phyloP scores from a whole-genome alignment of 352 stramenopile genomes.

The Phytopythium ostracodes region DNA sequence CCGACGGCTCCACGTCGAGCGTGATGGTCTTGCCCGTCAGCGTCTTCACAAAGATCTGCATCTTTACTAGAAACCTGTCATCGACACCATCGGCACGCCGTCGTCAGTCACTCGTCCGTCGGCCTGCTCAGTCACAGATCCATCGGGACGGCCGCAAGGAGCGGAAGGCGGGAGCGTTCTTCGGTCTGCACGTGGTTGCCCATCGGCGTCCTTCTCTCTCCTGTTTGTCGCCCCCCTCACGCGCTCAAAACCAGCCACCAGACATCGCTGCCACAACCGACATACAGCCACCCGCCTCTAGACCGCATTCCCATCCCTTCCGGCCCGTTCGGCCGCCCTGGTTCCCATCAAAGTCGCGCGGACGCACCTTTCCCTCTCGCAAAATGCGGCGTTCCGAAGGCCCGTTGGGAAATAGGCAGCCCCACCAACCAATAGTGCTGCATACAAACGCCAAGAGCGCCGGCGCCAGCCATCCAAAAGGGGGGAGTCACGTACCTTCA shows the following conservation, averaged over 20 bases:
- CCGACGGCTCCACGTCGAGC: conserved; percentile 95
- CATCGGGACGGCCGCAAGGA: not conserved
- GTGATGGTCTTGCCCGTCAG: conserved; percentile 97
- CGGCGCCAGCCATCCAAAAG: conserved; percentile 5
- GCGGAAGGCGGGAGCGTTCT: not conserved
- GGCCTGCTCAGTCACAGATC: not conserved
- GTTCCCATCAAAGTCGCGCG: conserved; percentile 1
- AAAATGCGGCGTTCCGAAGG: conserved; percentile 24
- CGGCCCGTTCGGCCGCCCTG: not conserved
- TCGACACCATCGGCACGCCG: conserved; percentile 5
- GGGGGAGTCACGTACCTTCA: not conserved
- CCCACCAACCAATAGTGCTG: conserved; percentile 12
- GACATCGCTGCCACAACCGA: not conserved
- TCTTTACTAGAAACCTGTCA: conserved; percentile 46
- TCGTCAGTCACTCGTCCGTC: conserved; percentile 10
- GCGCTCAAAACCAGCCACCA: not conserved
- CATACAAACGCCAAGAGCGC: conserved; percentile 13
- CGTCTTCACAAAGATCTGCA: conserved; percentile 99
- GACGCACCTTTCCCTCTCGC: conserved; percentile 48
- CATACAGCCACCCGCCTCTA: not conserved
- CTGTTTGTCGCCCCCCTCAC: not conserved
- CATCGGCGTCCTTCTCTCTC: not conserved
- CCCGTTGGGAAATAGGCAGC: conserved; percentile 3
- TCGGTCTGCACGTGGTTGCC: not conserved
- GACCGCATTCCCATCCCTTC: not conserved